Evolutionary conservation across 345 rosid species (phyloP).

Genomic region (Reutealis trisperma): DNA sequence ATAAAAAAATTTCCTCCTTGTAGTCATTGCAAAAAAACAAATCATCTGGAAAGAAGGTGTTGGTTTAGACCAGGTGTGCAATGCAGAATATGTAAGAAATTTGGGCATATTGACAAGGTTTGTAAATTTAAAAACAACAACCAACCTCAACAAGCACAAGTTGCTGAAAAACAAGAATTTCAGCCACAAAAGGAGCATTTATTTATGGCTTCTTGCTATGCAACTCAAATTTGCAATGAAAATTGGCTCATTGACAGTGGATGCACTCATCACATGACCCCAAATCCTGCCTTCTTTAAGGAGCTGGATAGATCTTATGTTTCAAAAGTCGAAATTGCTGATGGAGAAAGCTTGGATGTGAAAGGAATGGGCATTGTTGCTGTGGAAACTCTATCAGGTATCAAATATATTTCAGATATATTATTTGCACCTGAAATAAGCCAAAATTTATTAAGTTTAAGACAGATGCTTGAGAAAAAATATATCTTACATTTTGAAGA

Average conservation of each 20-base stretch:
- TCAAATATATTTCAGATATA: not conserved
- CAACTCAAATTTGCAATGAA: not conserved
- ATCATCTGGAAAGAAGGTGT: not conserved
- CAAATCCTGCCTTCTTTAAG: not conserved
- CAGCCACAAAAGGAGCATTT: not conserved
- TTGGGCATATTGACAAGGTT: not conserved
- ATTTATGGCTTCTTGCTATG: not conserved
- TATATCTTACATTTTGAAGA: not conserved
- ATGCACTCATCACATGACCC: not conserved
- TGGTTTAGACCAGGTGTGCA: not conserved
- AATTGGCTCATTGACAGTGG: not conserved
- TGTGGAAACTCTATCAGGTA: not conserved
- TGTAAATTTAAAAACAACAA: not conserved
- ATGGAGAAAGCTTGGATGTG: not conserved
- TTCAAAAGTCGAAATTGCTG: not conserved
- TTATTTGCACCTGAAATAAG: not conserved
- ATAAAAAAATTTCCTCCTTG: not conserved
- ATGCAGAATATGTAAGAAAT: not conserved
- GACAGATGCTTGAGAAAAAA: not conserved
- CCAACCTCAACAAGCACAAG: not conserved
- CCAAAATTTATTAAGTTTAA: not conserved
- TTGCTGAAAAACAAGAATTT: not conserved
- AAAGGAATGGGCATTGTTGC: not conserved
- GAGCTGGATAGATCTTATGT: not conserved
- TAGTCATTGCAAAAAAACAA: not conserved